These are phyloP conservation scores for Aspergillus jensenii DNA, from an alignment of 2,329 filamentous ascomycete genomes.

Conservation along the genomic window DNA sequence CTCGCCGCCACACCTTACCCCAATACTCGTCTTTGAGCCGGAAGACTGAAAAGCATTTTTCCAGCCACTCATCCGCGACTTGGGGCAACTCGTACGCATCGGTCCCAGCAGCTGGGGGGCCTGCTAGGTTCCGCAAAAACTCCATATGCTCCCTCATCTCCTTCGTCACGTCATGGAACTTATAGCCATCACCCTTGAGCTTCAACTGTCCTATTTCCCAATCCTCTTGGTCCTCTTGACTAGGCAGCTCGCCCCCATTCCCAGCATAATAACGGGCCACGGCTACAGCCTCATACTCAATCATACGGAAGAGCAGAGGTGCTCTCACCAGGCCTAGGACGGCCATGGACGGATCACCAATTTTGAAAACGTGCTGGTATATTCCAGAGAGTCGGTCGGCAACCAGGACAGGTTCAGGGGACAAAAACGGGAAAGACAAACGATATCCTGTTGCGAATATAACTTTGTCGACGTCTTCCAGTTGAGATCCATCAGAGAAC, in stretches of 20 bases:
- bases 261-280: slow-evolving; percentile 29
- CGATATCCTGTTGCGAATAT: slow-evolving; percentile 34
- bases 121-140: slow-evolving; percentile 40
- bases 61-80: slow-evolving; percentile 38
- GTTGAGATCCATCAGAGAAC: slow-evolving; percentile 23
- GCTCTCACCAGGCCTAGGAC: slow-evolving; percentile 30
- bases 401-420: slow-evolving; percentile 17
- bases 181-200: slow-evolving; percentile 19
- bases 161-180: slow-evolving; percentile 24
- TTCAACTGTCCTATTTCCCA: slow-evolving; percentile 28
- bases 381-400: slow-evolving; percentile 26
- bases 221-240: slow-evolving; percentile 20
- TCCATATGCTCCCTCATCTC: slow-evolving; percentile 44
- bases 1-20: slow-evolving; percentile 9
- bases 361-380: slow-evolving; percentile 34
- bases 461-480: slow-evolving; percentile 25
- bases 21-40: slow-evolving; percentile 21
- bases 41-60: slow-evolving; percentile 20
- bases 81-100: slow-evolving; percentile 36
- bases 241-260: slow-evolving; percentile 22
- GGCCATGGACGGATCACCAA: slow-evolving; percentile 28
- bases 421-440: slow-evolving; percentile 31
- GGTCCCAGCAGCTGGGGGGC: slow-evolving; percentile 38
- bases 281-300: slow-evolving; percentile 33
- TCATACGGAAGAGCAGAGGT: slow-evolving; percentile 29